Base-by-base conservation (phyloP, 192 early-diverging fungal species). In the Rhizoclosmatium globosum region DNA sequence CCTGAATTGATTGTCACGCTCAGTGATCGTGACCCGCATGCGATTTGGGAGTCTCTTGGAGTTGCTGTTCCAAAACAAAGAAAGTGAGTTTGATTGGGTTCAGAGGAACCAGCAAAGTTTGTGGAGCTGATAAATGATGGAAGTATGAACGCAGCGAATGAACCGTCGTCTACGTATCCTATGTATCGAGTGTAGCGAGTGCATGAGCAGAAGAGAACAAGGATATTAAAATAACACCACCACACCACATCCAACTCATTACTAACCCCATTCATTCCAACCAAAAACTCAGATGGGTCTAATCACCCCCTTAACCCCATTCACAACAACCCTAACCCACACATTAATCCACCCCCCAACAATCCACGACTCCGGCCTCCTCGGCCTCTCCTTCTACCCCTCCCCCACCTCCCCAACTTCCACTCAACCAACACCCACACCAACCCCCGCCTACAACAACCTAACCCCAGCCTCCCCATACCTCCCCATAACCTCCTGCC, bases 231-330 rank as follows among this genome's bases (percentile, higher is more conserved):
- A 31, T 31, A 31, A 31, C 31, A 31, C 31, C 31, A 31, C 31
- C 0, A 31, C 31, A 31, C 31, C 31, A 31, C 31, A 0, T 31
- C 31, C 31, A 47, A 70, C n/a, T 47, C 42, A 47, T 43, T 13
- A 47, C n/a, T 70, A 13, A n/a, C 19, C 71, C 71, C 6, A 58
- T 21, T 44, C 45, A 41, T 68, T 68, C 17, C 31, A 31, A 38
- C 38, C 1, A 7, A 41, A 7, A 45, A 1, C 17, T 6, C 6
- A 76, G 64, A 67, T 76, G 64, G 74, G 74, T 11, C 45, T 76
- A 2, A 41, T 76, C 17, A n/a, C 64, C n/a, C 74, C 74, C 21
- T 65, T 76, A 64, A 76, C 74, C 3, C 74, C 74, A 4, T 76
- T 76, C 50, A 38, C 66, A 7, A 76, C 74, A 15, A 64, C 62